Evolutionary conservation across 345 rosid genomes (phyloP), one percentile per base, ranked within the genome.

Genomic region (Hypericum androsaemum): DNA sequence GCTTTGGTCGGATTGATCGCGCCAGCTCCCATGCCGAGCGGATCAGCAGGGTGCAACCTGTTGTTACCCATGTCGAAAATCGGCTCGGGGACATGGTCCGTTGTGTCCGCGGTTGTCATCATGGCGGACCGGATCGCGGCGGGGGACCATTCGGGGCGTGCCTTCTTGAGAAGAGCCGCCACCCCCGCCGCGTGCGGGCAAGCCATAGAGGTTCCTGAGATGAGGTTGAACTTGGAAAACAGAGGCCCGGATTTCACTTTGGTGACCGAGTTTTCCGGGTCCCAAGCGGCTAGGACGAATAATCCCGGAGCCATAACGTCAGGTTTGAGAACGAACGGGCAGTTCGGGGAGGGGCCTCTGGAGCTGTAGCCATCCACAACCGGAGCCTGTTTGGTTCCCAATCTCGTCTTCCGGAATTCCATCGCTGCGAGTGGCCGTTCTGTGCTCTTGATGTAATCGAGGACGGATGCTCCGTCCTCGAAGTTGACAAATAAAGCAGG

Each of bases 201-300:
- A 1, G 77, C 79, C 82, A 77, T 71, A 5, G 79, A 74, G 12
- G 82, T 77, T 52, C 79, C 82, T 7, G 77, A 60, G 35, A 58
- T 9, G 32, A 71, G 63, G 54, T 74, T 74, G 66, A 71, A 71
- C 22, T 57, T 59, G 67, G 73, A 63, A 16, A 54, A 77, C 50
- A 70, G 10, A 0, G 37, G 55, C 43, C 37, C 57, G 17, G 66
- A 57, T 5, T 38, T 10, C 11, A 63, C 45, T 46, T 51, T 41
- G 1, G 66, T 47, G 10, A 68, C 73, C n/a, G 70, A 57, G 47
- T 50, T 68, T 6, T 48, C 47, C 6, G 72, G 72, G 16, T 77
- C 61, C 79, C 82, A 77, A 35, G 82, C 58, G n/a, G 73, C 77
- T 11, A 77, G 35, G 40, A 77, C 42, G 14, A 54, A 40, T 36